phyloP scores from a whole-genome alignment of 306 rosid species.

The Castanospermum australe region DNA sequence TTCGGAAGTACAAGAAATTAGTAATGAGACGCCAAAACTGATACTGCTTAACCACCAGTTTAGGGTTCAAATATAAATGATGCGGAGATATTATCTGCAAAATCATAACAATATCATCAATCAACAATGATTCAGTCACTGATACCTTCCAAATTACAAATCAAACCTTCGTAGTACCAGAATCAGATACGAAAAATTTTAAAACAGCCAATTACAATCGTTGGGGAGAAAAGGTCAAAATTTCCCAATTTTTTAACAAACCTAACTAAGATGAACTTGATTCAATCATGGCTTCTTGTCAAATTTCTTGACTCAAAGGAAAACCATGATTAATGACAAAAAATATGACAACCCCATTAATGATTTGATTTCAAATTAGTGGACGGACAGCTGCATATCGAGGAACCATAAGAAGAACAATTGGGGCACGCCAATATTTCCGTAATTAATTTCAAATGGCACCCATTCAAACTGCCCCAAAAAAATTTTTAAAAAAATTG shows the following conservation, averaged over 20 bases:
- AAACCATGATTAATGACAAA: neutral
- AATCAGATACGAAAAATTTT: neutral
- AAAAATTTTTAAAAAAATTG: too few species aligned
- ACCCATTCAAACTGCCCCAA: too few species aligned
- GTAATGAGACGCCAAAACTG: slow-evolving; percentile 79
- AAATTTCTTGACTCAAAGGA: neutral
- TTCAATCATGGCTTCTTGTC: neutral
- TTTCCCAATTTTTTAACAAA: neutral
- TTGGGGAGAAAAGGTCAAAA: neutral
- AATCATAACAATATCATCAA: neutral
- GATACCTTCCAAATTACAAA: neutral
- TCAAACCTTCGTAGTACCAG: neutral
- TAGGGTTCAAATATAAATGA: slow-evolving; percentile 65
- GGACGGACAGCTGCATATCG: neutral
- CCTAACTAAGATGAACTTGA: neutral
- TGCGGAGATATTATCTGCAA: slow-evolving; percentile 67
- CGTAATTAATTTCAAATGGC: neutral
- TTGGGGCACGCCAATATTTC: neutral
- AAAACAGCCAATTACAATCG: neutral
- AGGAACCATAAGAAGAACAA: neutral
- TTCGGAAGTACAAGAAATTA: slow-evolving; percentile 89
- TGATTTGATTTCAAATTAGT: neutral
- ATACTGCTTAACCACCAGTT: slow-evolving; percentile 60
- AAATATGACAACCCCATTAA: neutral
- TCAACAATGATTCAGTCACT: neutral